Evolutionary conservation across 202 grass and related monocot species (phyloP), one percentile per base, ranked within the genome.

Genomic region (Musa balbisiana): DNA sequence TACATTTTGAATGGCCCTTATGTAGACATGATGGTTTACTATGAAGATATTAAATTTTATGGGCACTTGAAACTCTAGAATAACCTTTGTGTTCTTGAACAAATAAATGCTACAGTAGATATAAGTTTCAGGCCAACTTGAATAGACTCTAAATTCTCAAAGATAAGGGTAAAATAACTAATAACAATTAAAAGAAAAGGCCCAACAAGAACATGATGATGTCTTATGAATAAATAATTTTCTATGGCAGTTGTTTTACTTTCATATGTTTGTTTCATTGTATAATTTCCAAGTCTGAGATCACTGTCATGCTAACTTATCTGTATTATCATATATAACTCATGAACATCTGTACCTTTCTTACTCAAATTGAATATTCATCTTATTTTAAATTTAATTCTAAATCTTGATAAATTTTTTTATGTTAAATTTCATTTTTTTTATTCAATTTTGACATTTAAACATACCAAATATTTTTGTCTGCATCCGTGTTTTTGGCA

Each of bases 401-500:
- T 43, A 43, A 43, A 43, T 43, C 33, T 43, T 43, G 33, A 43
- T 43, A 6, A 43, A 0, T 0, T 43, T 43, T 43, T 33, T 43
- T 43, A 43, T 43, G 33, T 6, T 43, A 43, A 43, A 59, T 1
- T 59, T 59, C 9, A 21, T 62, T 62, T 62, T 62, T 1, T 43
- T 43, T 43, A 43, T 43, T 6, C 33, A 43, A 43, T 43, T 43
- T 17, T 15, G 20, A 19, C 17, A 62, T 15, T 21, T 62, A 3
- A 19, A n/a, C 14, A 62, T n/a, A 15, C 17, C 55, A 69, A 33
- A 17, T 69, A 69, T 69, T 67, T 81, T 67, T 81, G 60, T 60
- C 72, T n/a, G 1, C 58, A 27, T 56, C 50, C 59, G 14, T 79
- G 69, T 51, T 73, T 77, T 59, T 58, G 29, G 16, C 24, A 49